A percentile compares a stretch with the other conserved stretches of the same genome.
These are phyloP conservation scores for Asterochloris sp. DNA, from an alignment of 139 green algal species.

Conservation along the genomic window DNA sequence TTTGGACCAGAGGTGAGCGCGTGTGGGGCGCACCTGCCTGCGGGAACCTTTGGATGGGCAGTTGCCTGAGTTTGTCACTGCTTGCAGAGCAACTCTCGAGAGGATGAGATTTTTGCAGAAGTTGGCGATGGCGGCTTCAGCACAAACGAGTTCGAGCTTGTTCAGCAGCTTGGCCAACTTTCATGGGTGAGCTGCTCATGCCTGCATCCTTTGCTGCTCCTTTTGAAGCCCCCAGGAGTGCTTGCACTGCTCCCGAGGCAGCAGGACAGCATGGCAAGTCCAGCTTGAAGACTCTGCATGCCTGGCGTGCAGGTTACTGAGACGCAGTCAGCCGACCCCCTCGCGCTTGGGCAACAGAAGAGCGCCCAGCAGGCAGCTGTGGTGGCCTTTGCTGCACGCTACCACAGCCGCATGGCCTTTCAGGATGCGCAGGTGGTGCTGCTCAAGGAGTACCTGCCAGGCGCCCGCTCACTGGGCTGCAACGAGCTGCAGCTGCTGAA, in stretches of 20 bases:
- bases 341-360: slow-evolving; percentile 2
- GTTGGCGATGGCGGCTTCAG: slow-evolving; percentile 54
- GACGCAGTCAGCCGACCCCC: slow-evolving; percentile 3
- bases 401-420: slow-evolving; percentile 56
- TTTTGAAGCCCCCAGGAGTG: background rate
- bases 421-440: slow-evolving; percentile 50
- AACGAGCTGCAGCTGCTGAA: slow-evolving; percentile 71
- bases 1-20: no score
- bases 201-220: background rate
- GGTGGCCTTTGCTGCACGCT: slow-evolving; percentile 60
- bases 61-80: background rate
- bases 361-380: slow-evolving; percentile 47
- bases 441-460: slow-evolving; percentile 75
- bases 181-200: background rate
- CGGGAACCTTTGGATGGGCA: no score
- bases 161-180: slow-evolving; percentile 60
- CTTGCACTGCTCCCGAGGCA: no score
- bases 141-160: slow-evolving; percentile 62
- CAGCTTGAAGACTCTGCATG: background rate
- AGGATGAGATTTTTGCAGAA: slow-evolving; percentile 37
- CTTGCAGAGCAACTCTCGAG: slow-evolving; percentile 21
- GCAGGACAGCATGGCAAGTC: background rate
- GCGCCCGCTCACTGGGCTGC: slow-evolving; percentile 49
- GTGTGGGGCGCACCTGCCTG: no score
- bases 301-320: slow-evolving; percentile 21